Evolutionary conservation across 176 grass and related monocot genomes (phyloP).

Genomic region (Eleusine coracana): DNA sequence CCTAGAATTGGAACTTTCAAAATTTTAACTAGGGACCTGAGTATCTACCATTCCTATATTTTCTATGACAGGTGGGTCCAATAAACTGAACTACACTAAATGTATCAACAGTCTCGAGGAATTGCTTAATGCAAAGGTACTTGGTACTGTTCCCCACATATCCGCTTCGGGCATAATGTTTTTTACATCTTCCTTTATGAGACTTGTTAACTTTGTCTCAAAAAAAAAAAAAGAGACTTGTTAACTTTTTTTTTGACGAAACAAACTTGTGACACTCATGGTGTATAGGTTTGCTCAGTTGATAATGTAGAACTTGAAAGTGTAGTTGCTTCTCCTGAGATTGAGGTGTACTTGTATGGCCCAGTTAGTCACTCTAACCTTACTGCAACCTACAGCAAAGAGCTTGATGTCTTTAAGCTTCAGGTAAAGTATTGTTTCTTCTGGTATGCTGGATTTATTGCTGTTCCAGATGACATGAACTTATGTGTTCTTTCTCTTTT

Average conservation of each 20-base stretch:
- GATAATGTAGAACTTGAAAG: conserved; percentile 78
- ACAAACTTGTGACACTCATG: conserved; percentile 32
- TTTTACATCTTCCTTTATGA: conserved; percentile 21
- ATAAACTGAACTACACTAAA: conserved; percentile 78
- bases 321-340: conserved; percentile 76
- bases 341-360: conserved; percentile 66
- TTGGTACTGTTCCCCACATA: conserved; percentile 9
- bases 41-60: conserved; percentile 20
- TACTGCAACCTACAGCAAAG: conserved; percentile 48
- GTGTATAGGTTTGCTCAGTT: conserved; percentile 79
- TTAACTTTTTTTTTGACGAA: not conserved
- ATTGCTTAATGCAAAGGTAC: conserved; percentile 91
- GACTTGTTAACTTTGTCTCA: not conserved
- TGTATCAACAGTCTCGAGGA: conserved; percentile 93
- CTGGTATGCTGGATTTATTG: conserved; percentile 11
- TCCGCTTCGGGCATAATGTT: conserved; percentile 22
- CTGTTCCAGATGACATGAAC: conserved; percentile 12
- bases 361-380: conserved; percentile 53
- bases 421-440: conserved; percentile 53
- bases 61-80: conserved; percentile 67
- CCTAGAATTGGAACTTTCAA: not conserved
- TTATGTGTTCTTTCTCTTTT: conserved; percentile 37
- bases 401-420: conserved; percentile 67
- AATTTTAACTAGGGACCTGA: not conserved
- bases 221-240: not conserved